phyloP scores from a whole-genome alignment of 176 grass and related monocot genomes.

The Aegilops bicornis region DNA sequence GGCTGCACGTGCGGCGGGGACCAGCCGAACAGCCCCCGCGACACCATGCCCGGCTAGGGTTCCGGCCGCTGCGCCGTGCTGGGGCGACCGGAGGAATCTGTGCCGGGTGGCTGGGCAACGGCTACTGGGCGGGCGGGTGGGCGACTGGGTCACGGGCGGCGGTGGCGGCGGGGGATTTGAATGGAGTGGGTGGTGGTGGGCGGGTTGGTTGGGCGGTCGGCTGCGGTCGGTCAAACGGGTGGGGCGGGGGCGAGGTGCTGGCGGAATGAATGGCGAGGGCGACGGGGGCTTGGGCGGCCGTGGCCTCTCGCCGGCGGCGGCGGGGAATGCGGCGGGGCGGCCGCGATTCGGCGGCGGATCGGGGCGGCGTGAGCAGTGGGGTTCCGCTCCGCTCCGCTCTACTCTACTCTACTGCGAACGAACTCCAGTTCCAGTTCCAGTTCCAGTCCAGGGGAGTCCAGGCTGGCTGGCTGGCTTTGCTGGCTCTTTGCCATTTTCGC shows the following conservation, averaged over 20 bases:
- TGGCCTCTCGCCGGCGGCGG: background rate
- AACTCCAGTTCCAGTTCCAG: background rate
- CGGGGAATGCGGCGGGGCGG: background rate
- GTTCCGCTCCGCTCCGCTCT: background rate
- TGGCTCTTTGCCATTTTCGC: background rate
- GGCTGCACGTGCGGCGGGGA: conserved; percentile 98
- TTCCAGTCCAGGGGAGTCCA: background rate
- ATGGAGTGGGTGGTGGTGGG: background rate
- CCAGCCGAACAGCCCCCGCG: conserved; percentile 93
- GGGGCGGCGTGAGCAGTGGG: background rate
- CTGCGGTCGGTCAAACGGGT: conserved; percentile 16
- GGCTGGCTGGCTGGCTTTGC: no score
- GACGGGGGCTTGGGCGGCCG: background rate
- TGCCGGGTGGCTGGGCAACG: background rate
- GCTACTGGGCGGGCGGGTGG: background rate
- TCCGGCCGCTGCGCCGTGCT: background rate
- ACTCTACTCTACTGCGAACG: background rate
- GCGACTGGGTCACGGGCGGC: background rate
- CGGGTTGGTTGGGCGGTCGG: background rate
- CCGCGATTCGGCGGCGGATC: background rate
- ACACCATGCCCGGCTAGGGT: conserved; percentile 65
- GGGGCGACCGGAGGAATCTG: background rate
- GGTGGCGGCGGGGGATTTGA: conserved; percentile 45
- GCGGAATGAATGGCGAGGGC: background rate
- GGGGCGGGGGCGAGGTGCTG: background rate